phyloP scores from a whole-genome alignment of 768 basidiomycete species.

The Boletus speciosus region DNA sequence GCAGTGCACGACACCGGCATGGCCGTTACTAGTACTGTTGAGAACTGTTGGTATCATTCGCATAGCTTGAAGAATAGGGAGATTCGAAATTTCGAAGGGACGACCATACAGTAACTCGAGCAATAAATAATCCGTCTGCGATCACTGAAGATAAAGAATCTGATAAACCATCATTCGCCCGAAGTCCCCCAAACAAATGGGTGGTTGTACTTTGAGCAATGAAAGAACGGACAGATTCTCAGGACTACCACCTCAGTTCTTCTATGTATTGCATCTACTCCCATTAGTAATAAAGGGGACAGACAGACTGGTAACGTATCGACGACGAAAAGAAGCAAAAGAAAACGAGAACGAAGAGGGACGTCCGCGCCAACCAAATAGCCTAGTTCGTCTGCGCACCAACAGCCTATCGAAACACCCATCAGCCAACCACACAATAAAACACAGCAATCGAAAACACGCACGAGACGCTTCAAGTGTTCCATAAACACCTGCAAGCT shows the following conservation, averaged over 20 bases:
- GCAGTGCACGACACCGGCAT: too few species aligned
- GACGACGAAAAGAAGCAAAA: neutral
- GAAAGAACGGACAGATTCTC: too few species aligned
- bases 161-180: too few species aligned
- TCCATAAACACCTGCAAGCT: slow-evolving; percentile 98
- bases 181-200: too few species aligned
- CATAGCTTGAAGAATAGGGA: too few species aligned
- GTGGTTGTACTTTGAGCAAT: too few species aligned
- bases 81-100: too few species aligned
- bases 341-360: neutral
- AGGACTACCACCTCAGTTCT: neutral
- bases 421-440: slow-evolving; percentile 1
- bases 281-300: slow-evolving; percentile 7
- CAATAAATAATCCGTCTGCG: too few species aligned
- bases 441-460: slow-evolving; percentile 24
- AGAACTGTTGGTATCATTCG: too few species aligned
- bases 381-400: slow-evolving; percentile 63
- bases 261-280: slow-evolving; percentile 15
- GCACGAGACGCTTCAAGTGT: slow-evolving; percentile 86
- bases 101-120: too few species aligned
- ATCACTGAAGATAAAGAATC: too few species aligned
- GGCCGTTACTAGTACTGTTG: too few species aligned
- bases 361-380: neutral
- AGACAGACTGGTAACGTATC: slow-evolving; percentile 8
- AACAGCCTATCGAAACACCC: slow-evolving; percentile 45